Evolutionary conservation across 2,329 filamentous ascomycete species (phyloP), one percentile per base, ranked within the genome.

Genomic region (Byssoonygena ceratinophila): DNA sequence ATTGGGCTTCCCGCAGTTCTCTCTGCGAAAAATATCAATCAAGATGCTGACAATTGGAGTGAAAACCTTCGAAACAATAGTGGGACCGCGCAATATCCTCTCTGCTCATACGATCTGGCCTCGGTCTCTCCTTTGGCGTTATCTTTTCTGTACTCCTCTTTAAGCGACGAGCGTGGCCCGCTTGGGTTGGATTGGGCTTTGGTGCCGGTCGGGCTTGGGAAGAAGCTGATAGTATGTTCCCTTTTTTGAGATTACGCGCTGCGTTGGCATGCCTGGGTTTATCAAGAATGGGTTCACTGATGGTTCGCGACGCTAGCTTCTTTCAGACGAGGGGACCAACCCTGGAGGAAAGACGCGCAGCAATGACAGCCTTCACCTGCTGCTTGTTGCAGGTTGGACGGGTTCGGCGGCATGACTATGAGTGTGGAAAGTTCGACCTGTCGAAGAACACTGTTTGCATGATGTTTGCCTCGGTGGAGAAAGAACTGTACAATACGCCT

Each of bases 31-130:
- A 3, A 34, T 34, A 6, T 18, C 34, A 18, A 37, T 37, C 4
- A 22, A 36, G 14, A 29, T 20, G 25, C 37, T 41, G n/a, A 36
- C 41, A 14, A 23, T 16, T 18, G 20, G 14, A 32, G 9, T 20
- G n/a, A 14, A n/a, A 45, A 36, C 6, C n/a, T n/a, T 14, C 4
- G 14, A 32, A 29, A 41, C 14, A 3, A 22, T 62, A 98, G 92
- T 98, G 92, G 92, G 92, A 98, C 71, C 91, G 87, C 75, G 96
- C 92, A 74, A 83, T 98, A 63, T 97, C 92, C 63, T 96, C 94
- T 67, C 82, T 96, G 72, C 82, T 98, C 68, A 94, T 98, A 78
- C 90, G 94, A 73, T 97, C 91, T 60, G 84, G 87, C 53, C 85
- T 98, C 71, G 92, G 92, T 66, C 85, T 97, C 68, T 88, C 86